Conservation (phyloP, 164 flowering plant genomes). For the Vitis amurensis region DNA sequence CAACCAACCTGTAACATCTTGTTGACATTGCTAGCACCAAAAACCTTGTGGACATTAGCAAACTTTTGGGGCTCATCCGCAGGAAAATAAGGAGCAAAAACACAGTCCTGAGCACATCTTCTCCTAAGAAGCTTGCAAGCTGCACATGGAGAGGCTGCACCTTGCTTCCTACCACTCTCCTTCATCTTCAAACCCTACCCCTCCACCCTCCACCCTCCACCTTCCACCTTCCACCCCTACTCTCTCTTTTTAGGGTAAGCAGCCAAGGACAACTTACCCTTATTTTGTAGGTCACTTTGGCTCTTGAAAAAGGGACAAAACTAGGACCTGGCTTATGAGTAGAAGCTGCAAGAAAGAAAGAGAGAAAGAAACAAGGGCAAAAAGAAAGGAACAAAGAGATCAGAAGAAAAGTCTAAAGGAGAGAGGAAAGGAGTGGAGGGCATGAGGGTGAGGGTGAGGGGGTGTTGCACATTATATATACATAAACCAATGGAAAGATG, state of each 20-base stretch:
- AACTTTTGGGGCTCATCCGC: slow-evolving; percentile 39
- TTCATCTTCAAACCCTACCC: slow-evolving; percentile 10
- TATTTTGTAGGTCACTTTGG: too few species aligned
- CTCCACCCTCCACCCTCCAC: neutral
- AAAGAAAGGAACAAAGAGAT: neutral
- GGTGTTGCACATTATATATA: slow-evolving; percentile 4
- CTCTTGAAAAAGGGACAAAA: too few species aligned
- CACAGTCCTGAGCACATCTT: slow-evolving; percentile 34
- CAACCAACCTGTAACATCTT: slow-evolving; percentile 75
- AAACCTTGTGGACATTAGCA: slow-evolving; percentile 64
- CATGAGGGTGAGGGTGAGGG: neutral
- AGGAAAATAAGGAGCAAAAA: slow-evolving; percentile 43
- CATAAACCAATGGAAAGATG: neutral
- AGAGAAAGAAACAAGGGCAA: neutral
- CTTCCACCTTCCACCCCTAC: too few species aligned
- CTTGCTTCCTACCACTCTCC: slow-evolving; percentile 28
- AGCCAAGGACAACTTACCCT: too few species aligned
- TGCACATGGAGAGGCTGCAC: slow-evolving; percentile 37
- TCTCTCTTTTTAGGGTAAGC: too few species aligned
- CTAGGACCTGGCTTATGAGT: neutral
- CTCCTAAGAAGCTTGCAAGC: slow-evolving; percentile 38
- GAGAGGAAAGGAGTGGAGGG: neutral
- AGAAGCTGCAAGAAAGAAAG: neutral
- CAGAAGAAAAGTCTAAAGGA: neutral
- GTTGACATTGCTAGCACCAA: slow-evolving; percentile 94